Evolutionary conservation across 768 basidiomycete genomes (phyloP), one percentile per base, ranked within the genome.

Genomic region (Trametes elegans): DNA sequence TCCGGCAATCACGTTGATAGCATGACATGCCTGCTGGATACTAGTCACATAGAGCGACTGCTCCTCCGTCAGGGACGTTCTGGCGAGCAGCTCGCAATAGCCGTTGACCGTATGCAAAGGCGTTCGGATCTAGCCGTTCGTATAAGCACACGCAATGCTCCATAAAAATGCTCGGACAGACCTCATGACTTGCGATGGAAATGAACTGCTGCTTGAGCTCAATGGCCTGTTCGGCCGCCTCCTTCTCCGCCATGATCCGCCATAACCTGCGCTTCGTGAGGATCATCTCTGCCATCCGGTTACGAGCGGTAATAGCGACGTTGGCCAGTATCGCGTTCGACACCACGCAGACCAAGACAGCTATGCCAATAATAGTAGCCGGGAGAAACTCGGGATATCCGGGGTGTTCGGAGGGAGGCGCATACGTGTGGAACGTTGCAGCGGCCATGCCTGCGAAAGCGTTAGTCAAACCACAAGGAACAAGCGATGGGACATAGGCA

Each of bases 241-340:
- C 65, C 53, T 68, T 68, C 57, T 68, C 67, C 5, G 67, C 67
- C 67, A 68, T 68, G 48, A 66, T 66, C 2, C 67, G 60, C 67
- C 65, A 66, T 5, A 66, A 41, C 8, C 65, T 50, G 2, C 67
- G 53, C 49, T 63, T 66, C 18, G 67, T 68, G 23, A 66, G 49
- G 31, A 66, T 65, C 39, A 65, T 61, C 50, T 68, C 67, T 31
- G 65, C 67, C 65, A 68, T 66, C 16, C 61, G 58, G 38, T 68
- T 68, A 28, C 67, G 60, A 3, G 67, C 62, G 7, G 55, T 56
- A 19, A 66, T 65, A 6, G 67, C 67, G 18, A 32, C 57, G 28
- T 68, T 62, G 9, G 67, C 67, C 3, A 68, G 61, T 6, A 65
- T 57, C 1, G 63, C 64, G 44, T 66, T 68, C 6, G 65, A 65